Conservation (phyloP, 805 yeast genomes). For the Saccharomycopsis selenospora region DNA sequence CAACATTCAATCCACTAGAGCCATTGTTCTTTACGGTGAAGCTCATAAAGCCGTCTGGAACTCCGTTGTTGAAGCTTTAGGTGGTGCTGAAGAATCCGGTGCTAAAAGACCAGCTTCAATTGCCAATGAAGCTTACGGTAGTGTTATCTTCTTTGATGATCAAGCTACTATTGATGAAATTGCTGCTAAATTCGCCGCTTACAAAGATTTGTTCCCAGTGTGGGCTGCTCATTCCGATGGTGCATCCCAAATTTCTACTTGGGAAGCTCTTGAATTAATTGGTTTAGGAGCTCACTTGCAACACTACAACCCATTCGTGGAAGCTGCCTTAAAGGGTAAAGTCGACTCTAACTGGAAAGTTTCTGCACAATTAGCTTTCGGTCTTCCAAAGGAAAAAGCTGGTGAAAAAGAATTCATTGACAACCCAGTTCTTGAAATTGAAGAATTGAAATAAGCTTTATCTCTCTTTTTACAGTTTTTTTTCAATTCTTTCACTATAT, state of each 20-base stretch:
- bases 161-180: constrained; percentile 32
- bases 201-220: constrained; percentile 38
- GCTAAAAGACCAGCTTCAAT: constrained; percentile 37
- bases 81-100: constrained; percentile 26
- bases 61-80: constrained; percentile 32
- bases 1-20: constrained; percentile 46
- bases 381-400: constrained; percentile 33
- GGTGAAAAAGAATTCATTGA: constrained; percentile 35
- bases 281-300: constrained; percentile 47
- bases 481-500: no score
- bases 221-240: constrained; percentile 43
- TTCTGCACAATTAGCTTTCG: constrained; percentile 45
- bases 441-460: background rate
- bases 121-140: constrained; percentile 42
- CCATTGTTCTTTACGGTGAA: constrained; percentile 39
- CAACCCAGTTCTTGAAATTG: background rate
- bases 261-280: constrained; percentile 40
- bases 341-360: constrained; percentile 39
- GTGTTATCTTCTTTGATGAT: constrained; percentile 44
- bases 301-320: constrained; percentile 43
- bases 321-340: constrained; percentile 33
- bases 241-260: constrained; percentile 43
- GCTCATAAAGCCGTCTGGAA: constrained; percentile 42
- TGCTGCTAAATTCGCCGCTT: constrained; percentile 38
- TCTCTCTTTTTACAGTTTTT: no score